Percentiles rank a stretch among this genome's conserved stretches.
Evolutionary conservation across 257 asterid species (phyloP).

Genomic region (Ophiorrhiza pumila): DNA sequence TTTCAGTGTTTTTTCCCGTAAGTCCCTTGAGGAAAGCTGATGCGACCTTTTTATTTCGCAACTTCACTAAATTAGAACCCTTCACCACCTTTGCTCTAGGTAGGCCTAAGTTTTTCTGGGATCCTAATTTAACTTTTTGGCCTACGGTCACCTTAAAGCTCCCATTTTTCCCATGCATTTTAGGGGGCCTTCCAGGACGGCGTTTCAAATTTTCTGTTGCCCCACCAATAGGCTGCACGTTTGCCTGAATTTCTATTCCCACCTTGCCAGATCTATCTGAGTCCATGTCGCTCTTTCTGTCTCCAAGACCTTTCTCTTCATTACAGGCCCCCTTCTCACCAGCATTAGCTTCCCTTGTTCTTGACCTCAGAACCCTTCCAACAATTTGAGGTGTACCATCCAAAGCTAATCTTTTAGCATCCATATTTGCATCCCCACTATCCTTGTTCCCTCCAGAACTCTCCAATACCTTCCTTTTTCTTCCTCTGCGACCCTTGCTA

Average conservation of each 20-base stretch:
- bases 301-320: conserved; percentile 19
- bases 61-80: conserved; percentile 18
- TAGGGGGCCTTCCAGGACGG: conserved; percentile 39
- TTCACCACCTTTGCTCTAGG: conserved; percentile 19
- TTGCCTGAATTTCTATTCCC: conserved; percentile 7
- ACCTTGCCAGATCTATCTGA: conserved; percentile 5
- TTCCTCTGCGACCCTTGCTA: conserved; percentile 21
- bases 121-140: conserved; percentile 15
- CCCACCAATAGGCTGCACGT: too few species aligned
- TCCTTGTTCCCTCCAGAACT: conserved; percentile 3
- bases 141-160: conserved; percentile 4
- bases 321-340: conserved; percentile 39
- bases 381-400: conserved; percentile 29
- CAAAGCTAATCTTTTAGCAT: conserved; percentile 13
- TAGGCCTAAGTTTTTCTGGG: conserved; percentile 9
- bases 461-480: conserved; percentile 29
- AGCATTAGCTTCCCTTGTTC: conserved; percentile 45
- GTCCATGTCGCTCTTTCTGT: conserved; percentile 17
- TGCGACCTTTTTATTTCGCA: neutral
- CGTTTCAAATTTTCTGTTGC: conserved; percentile 22
- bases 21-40: neutral
- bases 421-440: conserved; percentile 9
- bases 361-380: conserved; percentile 78
- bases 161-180: conserved; percentile 20
- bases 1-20: neutral